Conservation (phyloP, 768 basidiomycete genomes). For the Auriculariales sp. region DNA sequence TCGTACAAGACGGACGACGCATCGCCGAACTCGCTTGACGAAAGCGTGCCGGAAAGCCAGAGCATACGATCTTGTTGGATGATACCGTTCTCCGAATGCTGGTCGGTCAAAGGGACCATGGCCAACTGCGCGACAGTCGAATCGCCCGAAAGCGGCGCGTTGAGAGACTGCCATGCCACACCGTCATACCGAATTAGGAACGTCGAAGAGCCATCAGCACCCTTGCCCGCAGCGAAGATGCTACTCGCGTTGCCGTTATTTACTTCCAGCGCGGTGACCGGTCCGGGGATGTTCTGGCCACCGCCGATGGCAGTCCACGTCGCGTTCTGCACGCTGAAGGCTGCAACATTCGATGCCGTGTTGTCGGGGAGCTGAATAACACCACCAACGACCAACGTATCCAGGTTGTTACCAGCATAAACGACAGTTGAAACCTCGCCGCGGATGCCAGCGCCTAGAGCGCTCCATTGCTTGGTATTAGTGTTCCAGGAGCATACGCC, state of each 20-base stretch:
- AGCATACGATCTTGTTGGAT: slow-evolving; percentile 81
- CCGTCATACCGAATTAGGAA: slow-evolving; percentile 87
- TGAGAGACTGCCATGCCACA: slow-evolving; percentile 49
- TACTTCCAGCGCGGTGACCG: slow-evolving; percentile 77
- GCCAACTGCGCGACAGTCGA: slow-evolving; percentile 68
- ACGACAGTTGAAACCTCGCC: slow-evolving; percentile 48
- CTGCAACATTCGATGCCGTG: slow-evolving; percentile 54
- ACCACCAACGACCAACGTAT: slow-evolving; percentile 66
- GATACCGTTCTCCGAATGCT: slow-evolving; percentile 52
- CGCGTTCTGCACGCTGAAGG: slow-evolving; percentile 53
- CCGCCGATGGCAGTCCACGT: slow-evolving; percentile 63
- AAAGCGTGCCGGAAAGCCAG: slow-evolving; percentile 69
- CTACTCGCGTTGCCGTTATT: slow-evolving; percentile 69
- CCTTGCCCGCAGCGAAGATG: slow-evolving; percentile 79
- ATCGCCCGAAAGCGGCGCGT: slow-evolving; percentile 38
- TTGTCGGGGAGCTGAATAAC: slow-evolving; percentile 54
- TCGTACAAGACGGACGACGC: slow-evolving; percentile 82
- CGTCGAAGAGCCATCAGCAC: slow-evolving; percentile 41
- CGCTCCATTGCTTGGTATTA: slow-evolving; percentile 56
- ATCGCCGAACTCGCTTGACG: slow-evolving; percentile 56
- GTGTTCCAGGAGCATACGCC: slow-evolving; percentile 69
- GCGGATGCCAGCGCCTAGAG: slow-evolving; percentile 64
- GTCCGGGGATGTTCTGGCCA: slow-evolving; percentile 59
- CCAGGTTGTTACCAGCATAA: slow-evolving; percentile 45
- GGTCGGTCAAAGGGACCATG: slow-evolving; percentile 78